Base-by-base conservation (phyloP, 1,284 basidiomycete genomes). In the Moesziomyces parantarcticus region DNA sequence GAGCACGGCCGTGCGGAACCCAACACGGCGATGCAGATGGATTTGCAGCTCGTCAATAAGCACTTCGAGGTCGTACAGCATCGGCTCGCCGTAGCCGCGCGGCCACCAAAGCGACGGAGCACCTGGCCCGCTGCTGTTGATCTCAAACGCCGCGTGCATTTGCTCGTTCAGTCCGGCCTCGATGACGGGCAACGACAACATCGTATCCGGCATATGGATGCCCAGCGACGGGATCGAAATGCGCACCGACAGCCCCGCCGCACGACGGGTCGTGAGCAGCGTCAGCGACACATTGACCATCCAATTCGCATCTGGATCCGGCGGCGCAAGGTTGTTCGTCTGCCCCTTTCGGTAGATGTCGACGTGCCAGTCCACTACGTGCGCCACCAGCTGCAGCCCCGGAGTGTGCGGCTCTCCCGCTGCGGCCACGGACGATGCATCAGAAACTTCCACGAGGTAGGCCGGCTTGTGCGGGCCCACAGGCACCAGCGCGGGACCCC, bases 61-160 rank as follows among this genome's bases (percentile, higher is more conserved):
- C 10, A 79, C 39, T 3, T 52, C 23, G 9, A 77, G 21, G 23
- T 73, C 42, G 49, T 80, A 80, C 3, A 76, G 50, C 10, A 36
- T 67, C 5, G 68, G 70, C 2, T 69, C 44, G 36, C 79, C 79
- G 10, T 67, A 55, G 0, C 65, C 72, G 1, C 45, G 39, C 18
- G 79, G 79, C 70, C 73, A 80, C 79, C 79, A 80, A 1, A 77
- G 73, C 36, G 58, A 47, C 13, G 78, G 73, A 3, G 41, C 58
- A 20, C 67, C 25, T 11, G 49, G 45, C 10, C 63, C 76, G 14
- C 36, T 21, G 23, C 59, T 50, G 40, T 58, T 68, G 11, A 64
- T 26, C 66, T 69, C 70, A 45, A 70, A 76, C 9, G 23, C 40
- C 10, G 51, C 71, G 39, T 58, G 53, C 14, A 65, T 41, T 14